Percentiles rank a stretch among this genome's conserved stretches.
Conservation (phyloP, 768 basidiomycete genomes). For the Dacryopinax primogenitus region DNA sequence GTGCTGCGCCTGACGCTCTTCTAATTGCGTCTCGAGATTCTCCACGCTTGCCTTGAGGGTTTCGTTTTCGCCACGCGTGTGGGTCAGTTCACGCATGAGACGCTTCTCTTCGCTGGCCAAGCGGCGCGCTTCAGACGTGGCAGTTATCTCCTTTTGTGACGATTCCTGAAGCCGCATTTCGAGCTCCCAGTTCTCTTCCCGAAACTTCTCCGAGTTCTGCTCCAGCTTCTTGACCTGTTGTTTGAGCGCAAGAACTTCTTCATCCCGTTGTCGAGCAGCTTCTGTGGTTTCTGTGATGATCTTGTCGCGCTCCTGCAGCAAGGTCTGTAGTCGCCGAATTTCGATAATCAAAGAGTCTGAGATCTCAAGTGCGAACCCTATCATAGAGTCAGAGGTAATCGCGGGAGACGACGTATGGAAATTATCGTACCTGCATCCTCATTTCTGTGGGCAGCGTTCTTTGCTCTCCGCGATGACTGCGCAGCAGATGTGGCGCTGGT, state of each 20-base stretch:
- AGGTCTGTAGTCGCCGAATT: conserved; percentile 77
- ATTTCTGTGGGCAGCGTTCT: conserved; percentile 81
- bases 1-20: conserved; percentile 76
- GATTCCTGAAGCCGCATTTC: conserved; percentile 87
- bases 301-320: conserved; percentile 85
- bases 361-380: conserved; percentile 97
- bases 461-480: conserved; percentile 69
- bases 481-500: conserved; percentile 42
- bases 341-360: conserved; percentile 84
- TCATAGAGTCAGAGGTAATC: conserved; percentile 20
- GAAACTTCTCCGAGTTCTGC: conserved; percentile 79
- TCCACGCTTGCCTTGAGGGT: conserved; percentile 78
- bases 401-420: background rate
- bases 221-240: conserved; percentile 61
- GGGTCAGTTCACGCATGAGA: conserved; percentile 57
- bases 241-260: conserved; percentile 70
- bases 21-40: conserved; percentile 45
- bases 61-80: conserved; percentile 62
- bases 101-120: conserved; percentile 75
- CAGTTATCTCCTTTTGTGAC: conserved; percentile 51
- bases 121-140: conserved; percentile 51
- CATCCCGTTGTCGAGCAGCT: conserved; percentile 24
- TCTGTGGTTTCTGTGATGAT: conserved; percentile 82
- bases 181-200: conserved; percentile 98
- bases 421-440: conserved; percentile 65